Evolutionary conservation across 1,284 basidiomycete species (phyloP), one percentile per base, ranked within the genome.

Genomic region (Rhizopogon hawkerae): DNA sequence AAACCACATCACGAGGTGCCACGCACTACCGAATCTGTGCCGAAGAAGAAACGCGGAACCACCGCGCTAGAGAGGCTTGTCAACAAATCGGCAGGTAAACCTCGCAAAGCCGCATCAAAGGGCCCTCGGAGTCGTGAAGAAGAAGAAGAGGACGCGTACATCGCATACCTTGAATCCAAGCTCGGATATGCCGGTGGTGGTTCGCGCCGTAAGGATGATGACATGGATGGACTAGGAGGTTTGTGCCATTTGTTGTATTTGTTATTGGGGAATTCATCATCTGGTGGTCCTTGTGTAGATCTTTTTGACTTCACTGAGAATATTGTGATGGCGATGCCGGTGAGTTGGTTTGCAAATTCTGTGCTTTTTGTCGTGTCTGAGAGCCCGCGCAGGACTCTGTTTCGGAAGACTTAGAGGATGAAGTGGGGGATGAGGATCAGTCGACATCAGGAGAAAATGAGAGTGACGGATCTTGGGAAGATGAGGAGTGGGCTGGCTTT

Each of bases 81-180:
- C 1, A 46, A 62, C 5, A 50, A 48, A 39, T 53, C 60, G 10
- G 38, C 50, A 1, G 50, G 48, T 18, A 54, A 57, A n/a, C 44
- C 51, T 33, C 51, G 59, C 45, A 62, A 62, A 38, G 56, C 56
- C 18, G 49, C 42, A 43, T 41, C 52, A 8, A 55, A 54, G 23
- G 35, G 46, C 45, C 55, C 63, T 13, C 68, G 63, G 37, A 68
- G 61, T 10, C 72, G 64, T 51, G 60, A 69, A 48, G 77, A 83
- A 54, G 71, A 77, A 38, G 73, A 81, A 26, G 90, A 92, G 56
- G 88, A 90, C 58, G 73, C 73, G 1, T 87, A 90, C 60, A 92
- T 92, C 43, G 74, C 78, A 1, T 82, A 85, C 71, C 70, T 92
- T 9, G 90, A 92, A 64, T 71, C 75, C 9, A 81, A 81, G 63